phyloP scores from a whole-genome alignment of 129 eudicot genomes.

The Pseudognaphalium luteoalbum region DNA sequence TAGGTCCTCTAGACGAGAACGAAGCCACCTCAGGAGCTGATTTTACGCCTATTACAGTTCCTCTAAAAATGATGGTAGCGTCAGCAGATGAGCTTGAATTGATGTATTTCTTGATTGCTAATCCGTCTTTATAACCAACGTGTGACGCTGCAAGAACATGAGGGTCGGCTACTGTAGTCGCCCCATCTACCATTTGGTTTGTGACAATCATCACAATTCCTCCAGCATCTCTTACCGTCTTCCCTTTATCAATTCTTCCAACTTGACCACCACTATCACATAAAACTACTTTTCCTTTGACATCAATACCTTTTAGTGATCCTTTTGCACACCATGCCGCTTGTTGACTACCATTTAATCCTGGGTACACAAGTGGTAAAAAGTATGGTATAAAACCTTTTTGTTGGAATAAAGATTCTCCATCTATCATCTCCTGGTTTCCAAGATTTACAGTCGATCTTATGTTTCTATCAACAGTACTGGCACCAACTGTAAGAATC shows the following conservation, averaged over 20 bases:
- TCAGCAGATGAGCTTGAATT: conserved; percentile 29
- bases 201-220: conserved; percentile 40
- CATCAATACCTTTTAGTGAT: conserved; percentile 27
- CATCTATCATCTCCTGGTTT: conserved; percentile 23
- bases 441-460: conserved; percentile 33
- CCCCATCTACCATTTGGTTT: conserved; percentile 11
- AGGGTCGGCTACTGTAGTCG: conserved; percentile 16
- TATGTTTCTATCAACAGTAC: conserved; percentile 42
- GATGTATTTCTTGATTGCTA: conserved; percentile 27
- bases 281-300: conserved; percentile 36
- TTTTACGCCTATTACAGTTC: conserved; percentile 38
- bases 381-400: conserved; percentile 22
- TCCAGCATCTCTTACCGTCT: conserved; percentile 32
- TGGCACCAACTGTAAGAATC: conserved; percentile 59
- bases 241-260: conserved; percentile 26
- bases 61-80: conserved; percentile 27
- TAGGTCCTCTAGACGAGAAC: no score
- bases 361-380: conserved; percentile 36
- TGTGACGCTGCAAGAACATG: conserved; percentile 41
- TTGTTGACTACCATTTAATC: conserved; percentile 14
- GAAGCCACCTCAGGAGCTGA: conserved; percentile 33
- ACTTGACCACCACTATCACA: conserved; percentile 28
- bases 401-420: conserved; percentile 42
- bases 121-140: conserved; percentile 23
- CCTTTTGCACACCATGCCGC: conserved; percentile 30